Percentiles rank a stretch among this genome's conserved stretches.
Conservation (phyloP, 108 stramenopile genomes). For the Nitzschia putrida region DNA sequence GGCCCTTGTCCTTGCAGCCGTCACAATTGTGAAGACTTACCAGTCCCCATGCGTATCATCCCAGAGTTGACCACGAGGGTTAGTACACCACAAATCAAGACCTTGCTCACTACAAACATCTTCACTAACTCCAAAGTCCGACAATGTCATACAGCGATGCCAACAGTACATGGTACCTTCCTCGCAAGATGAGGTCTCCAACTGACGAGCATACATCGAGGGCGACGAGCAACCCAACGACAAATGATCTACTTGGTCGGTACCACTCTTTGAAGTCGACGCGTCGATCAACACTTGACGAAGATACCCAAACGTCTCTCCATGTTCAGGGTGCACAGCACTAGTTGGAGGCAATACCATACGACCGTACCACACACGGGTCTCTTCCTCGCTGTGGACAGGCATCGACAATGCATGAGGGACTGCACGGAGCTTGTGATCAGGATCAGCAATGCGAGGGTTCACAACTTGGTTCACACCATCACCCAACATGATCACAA, state of each 20-base stretch:
- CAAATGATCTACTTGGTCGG: conserved; percentile 12
- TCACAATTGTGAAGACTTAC: too few relatives aligned
- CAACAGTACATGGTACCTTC: conserved; percentile 71
- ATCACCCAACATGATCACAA: conserved; percentile 82
- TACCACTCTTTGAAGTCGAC: conserved; percentile 1
- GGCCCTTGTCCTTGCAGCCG: too few relatives aligned
- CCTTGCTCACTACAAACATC: conserved; percentile 56
- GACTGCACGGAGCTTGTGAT: conserved; percentile 49
- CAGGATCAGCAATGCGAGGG: conserved; percentile 36
- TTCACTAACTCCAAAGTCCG: conserved; percentile 47
- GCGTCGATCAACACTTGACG: conserved; percentile 48
- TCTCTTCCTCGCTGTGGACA: not conserved
- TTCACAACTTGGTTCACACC: conserved; percentile 68
- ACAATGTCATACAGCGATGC: conserved; percentile 69
- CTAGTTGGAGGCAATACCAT: conserved; percentile 81
- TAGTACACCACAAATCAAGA: conserved; percentile 60
- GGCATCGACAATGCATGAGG: conserved; percentile 66
- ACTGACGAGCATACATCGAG: conserved; percentile 37
- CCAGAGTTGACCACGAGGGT: conserved; percentile 52
- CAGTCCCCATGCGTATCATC: too few relatives aligned
- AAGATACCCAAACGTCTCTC: conserved; percentile 58
- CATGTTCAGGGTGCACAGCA: conserved; percentile 46
- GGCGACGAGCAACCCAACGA: conserved; percentile 46
- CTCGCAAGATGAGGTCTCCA: conserved; percentile 47
- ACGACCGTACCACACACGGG: conserved; percentile 84